A percentile compares a stretch with the other conserved stretches of the same genome.
Conservation (phyloP, 371 early-diverging fungal genomes). For the Haplosporangium sp. region DNA sequence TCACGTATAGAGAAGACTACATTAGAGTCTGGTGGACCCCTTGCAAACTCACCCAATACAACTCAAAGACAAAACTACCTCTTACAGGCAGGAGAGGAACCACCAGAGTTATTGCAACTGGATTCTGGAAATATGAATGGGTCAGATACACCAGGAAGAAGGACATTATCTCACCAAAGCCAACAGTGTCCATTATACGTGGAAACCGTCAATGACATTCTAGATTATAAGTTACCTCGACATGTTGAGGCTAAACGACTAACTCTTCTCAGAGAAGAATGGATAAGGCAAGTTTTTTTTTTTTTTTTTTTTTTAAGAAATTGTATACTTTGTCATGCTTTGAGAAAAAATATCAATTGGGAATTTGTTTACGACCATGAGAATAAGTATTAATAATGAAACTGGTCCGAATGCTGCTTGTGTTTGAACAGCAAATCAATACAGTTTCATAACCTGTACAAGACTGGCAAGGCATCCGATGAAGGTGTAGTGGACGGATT, state of each 20-base stretch:
- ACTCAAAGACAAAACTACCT: constrained; percentile 32
- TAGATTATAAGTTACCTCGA: constrained; percentile 44
- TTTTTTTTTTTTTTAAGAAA: not conserved
- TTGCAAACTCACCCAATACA: constrained; percentile 10
- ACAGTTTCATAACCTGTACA: constrained; percentile 50
- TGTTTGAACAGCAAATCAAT: constrained; percentile 33
- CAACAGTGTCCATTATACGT: constrained; percentile 26
- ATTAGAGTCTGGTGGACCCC: not conserved
- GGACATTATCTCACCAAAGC: not conserved
- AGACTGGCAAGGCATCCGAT: constrained; percentile 44
- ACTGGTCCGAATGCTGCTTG: not conserved
- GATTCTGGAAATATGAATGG: constrained; percentile 11
- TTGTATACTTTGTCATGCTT: no score
- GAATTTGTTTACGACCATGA: no score
- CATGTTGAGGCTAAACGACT: constrained; percentile 36
- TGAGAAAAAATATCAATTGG: no score
- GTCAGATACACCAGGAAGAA: constrained; percentile 7
- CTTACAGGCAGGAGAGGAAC: constrained; percentile 50
- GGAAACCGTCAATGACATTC: constrained; percentile 46
- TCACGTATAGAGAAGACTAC: constrained; percentile 10
- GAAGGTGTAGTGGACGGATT: constrained; percentile 37
- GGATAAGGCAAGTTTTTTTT: constrained; percentile 36
- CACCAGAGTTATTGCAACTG: constrained; percentile 28
- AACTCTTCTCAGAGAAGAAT: constrained; percentile 42
- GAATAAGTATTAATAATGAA: not conserved